Evolutionary conservation across 352 stramenopile genomes (phyloP).

Genomic region (Phytophthora sp.): DNA sequence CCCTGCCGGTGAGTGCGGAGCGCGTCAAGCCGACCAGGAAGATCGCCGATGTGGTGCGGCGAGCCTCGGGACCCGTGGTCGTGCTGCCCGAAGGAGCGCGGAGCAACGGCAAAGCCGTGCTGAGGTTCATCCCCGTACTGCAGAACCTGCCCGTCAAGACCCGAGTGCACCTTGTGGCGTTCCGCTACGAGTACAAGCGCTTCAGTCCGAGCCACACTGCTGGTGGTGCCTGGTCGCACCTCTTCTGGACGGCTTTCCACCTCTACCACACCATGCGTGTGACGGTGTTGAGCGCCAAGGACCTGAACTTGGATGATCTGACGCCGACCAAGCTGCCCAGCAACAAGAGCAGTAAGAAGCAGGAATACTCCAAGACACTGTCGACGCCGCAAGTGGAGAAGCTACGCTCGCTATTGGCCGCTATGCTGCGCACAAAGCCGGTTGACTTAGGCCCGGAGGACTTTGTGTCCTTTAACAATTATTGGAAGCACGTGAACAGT

Average conservation of each 20-base stretch:
- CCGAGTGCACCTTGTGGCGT: slow-evolving; percentile 74
- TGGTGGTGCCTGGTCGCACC: slow-evolving; percentile 57
- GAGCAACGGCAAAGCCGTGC: slow-evolving; percentile 81
- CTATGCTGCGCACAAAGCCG: slow-evolving; percentile 83
- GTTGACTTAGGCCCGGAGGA: slow-evolving; percentile 73
- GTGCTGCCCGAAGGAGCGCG: slow-evolving; percentile 79
- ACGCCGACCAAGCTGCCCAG: slow-evolving; percentile 23
- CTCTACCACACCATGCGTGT: slow-evolving; percentile 72
- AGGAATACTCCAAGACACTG: slow-evolving; percentile 39
- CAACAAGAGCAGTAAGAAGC: slow-evolving; percentile 31
- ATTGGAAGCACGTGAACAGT: slow-evolving; percentile 81
- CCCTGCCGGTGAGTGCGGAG: slow-evolving; percentile 45
- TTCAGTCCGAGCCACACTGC: slow-evolving; percentile 79
- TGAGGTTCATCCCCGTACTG: slow-evolving; percentile 73
- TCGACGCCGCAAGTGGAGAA: slow-evolving; percentile 64
- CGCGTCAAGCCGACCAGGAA: slow-evolving; percentile 56
- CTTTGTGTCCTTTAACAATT: slow-evolving; percentile 83
- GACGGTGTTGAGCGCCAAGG: slow-evolving; percentile 64
- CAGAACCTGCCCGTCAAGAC: slow-evolving; percentile 58
- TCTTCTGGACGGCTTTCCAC: slow-evolving; percentile 74
- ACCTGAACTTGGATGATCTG: slow-evolving; percentile 61
- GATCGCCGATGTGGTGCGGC: slow-evolving; percentile 71
- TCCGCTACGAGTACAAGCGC: slow-evolving; percentile 80
- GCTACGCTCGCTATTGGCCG: slow-evolving; percentile 63
- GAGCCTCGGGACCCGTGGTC: slow-evolving; percentile 66